phyloP scores from a whole-genome alignment of 441 rosid species.

The Bruguiera hainesii region DNA sequence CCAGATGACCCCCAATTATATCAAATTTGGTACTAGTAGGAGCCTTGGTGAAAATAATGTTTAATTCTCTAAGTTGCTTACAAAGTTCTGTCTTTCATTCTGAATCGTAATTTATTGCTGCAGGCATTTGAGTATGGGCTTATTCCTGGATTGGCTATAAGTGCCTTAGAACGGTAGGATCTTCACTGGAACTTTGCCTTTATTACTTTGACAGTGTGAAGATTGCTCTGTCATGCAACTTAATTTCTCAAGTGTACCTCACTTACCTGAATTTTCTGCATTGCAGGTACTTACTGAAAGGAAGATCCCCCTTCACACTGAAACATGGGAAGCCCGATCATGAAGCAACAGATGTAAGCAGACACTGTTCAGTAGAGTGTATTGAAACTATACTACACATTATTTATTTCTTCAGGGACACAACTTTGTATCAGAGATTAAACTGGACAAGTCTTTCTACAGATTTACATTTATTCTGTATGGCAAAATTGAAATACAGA shows the following conservation, averaged over 20 bases:
- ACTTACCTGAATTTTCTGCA: conserved; percentile 18
- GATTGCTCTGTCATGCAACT: not conserved
- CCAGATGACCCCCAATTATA: not conserved
- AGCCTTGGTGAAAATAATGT: not conserved
- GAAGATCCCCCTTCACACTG: conserved; percentile 69
- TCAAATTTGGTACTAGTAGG: not conserved
- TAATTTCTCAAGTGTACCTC: conserved; percentile 4
- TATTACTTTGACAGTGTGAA: not conserved
- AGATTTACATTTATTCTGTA: not conserved
- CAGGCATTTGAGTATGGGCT: conserved; percentile 91
- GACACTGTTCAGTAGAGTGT: not conserved
- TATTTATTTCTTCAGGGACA: not conserved
- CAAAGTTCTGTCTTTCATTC: conserved; percentile 14
- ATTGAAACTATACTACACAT: not conserved
- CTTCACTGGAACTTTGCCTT: conserved; percentile 10
- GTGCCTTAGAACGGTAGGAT: conserved; percentile 85
- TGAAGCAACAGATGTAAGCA: conserved; percentile 76
- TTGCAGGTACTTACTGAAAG: conserved; percentile 76
- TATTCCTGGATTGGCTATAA: conserved; percentile 78
- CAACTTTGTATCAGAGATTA: not conserved
- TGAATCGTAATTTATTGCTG: conserved; percentile 18
- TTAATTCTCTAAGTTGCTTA: not conserved
- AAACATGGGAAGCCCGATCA: conserved; percentile 94
- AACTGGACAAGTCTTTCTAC: not conserved
- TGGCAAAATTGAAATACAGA: not conserved